A percentile compares a stretch with the other conserved stretches of the same genome.
Conservation (phyloP, 345 rosid species). For the Eutrema heterophyllum region DNA sequence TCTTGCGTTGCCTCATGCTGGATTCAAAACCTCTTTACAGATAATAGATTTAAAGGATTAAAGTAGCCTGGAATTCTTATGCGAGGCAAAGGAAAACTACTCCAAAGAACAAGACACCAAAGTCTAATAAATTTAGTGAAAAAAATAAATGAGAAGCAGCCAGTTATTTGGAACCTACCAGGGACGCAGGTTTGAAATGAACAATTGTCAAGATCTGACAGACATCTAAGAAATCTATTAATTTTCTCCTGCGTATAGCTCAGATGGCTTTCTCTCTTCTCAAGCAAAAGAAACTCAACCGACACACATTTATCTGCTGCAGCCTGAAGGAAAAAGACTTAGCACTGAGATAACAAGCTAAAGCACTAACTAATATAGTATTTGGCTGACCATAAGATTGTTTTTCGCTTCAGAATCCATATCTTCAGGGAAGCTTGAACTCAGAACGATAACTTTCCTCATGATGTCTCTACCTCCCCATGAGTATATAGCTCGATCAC, state of each 20-base stretch:
- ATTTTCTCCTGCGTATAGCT: conserved; percentile 43
- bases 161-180: conserved; percentile 35
- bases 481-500: conserved; percentile 57
- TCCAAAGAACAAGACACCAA: neutral
- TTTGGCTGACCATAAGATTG: conserved; percentile 55
- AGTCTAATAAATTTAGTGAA: neutral
- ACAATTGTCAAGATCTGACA: conserved; percentile 91
- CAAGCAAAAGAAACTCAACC: conserved; percentile 65
- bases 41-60: neutral
- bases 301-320: conserved; percentile 81
- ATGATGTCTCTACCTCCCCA: conserved; percentile 70
- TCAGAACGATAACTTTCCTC: conserved; percentile 64
- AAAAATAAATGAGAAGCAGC: neutral
- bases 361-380: neutral
- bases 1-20: neutral
- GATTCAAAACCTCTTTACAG: neutral
- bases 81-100: neutral
- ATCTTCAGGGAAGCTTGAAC: conserved; percentile 50
- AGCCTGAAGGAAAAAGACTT: conserved; percentile 39
- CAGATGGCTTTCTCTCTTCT: conserved; percentile 48
- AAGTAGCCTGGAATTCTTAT: neutral
- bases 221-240: conserved; percentile 42
- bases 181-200: conserved; percentile 55
- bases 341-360: neutral
- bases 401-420: conserved; percentile 37